Conservation (phyloP, 192 early-diverging fungal species). For the Backusella liffmaniae region DNA sequence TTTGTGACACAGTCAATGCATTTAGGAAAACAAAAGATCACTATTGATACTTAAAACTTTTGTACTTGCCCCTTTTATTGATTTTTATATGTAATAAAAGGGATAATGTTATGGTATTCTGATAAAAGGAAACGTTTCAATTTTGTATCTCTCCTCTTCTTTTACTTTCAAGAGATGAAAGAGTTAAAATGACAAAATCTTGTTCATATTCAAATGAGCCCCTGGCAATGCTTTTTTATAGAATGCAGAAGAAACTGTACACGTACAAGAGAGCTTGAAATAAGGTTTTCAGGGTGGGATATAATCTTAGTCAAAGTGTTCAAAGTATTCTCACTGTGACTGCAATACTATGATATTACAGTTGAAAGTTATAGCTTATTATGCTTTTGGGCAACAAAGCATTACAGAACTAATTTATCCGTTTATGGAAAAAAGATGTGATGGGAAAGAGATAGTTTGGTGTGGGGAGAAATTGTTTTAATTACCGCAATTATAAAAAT, state of each 20-base stretch:
- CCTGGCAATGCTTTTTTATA: not conserved
- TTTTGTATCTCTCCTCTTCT: not conserved
- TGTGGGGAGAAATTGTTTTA: not conserved
- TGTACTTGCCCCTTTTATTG: not conserved
- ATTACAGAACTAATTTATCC: slow-evolving; percentile 1
- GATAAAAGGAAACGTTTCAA: not conserved
- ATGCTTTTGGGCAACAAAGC: slow-evolving; percentile 4
- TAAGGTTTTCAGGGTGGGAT: not conserved
- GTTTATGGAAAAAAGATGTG: slow-evolving; percentile 1
- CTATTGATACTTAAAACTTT: not conserved
- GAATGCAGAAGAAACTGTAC: no score
- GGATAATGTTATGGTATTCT: not conserved
- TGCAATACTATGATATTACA: not conserved
- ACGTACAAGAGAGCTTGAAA: not conserved
- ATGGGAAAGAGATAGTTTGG: not conserved
- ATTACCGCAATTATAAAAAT: not conserved
- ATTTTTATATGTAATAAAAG: not conserved
- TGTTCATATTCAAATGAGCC: not conserved
- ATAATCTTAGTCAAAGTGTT: not conserved
- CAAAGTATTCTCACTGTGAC: not conserved
- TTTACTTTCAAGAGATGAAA: not conserved
- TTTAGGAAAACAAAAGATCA: not conserved
- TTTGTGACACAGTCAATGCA: not conserved
- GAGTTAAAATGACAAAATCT: not conserved
- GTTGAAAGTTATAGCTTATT: not conserved